Conservation (phyloP, 2,329 filamentous ascomycete species). For the Drechslera avenae region DNA sequence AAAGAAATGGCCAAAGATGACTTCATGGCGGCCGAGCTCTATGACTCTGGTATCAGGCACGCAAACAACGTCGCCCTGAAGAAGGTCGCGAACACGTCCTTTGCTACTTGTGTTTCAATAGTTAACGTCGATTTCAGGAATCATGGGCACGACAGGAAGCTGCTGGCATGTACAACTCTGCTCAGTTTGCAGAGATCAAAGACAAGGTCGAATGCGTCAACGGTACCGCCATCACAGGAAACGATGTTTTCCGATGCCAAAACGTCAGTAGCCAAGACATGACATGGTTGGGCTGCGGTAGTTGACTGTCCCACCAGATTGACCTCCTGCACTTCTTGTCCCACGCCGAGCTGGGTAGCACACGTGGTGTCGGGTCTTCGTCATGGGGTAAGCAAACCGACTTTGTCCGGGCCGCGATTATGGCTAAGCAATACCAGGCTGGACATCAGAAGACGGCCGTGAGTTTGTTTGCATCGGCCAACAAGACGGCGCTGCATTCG, state of each 20-base stretch:
- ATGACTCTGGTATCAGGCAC: constrained; percentile 49
- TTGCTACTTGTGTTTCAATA: not conserved
- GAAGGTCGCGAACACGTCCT: constrained; percentile 23
- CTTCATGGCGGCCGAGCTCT: constrained; percentile 43
- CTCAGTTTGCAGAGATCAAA: constrained; percentile 43
- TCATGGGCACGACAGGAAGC: constrained; percentile 44
- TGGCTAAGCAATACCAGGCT: constrained; percentile 39
- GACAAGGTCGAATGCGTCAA: constrained; percentile 44
- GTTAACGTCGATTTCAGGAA: constrained; percentile 42
- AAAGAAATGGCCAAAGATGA: constrained; percentile 45
- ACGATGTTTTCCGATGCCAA: constrained; percentile 47
- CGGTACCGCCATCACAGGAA: constrained; percentile 43
- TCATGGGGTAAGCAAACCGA: constrained; percentile 52
- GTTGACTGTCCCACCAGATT: constrained; percentile 40
- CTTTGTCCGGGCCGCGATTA: not conserved
- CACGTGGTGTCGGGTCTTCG: constrained; percentile 50
- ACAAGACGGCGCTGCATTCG: constrained; percentile 60
- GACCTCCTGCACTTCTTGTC: constrained; percentile 63
- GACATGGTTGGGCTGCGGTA: too few relatives aligned
- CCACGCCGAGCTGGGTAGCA: constrained; percentile 60
- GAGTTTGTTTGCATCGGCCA: constrained; percentile 63
- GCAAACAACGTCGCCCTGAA: constrained; percentile 45
- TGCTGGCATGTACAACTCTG: constrained; percentile 41
- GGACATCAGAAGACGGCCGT: constrained; percentile 58
- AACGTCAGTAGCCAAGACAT: not conserved